A percentile compares a stretch with the other conserved stretches of the same genome.
phyloP scores from a whole-genome alignment of 169 alveolate species.

The Cryptosporidium ryanae region DNA sequence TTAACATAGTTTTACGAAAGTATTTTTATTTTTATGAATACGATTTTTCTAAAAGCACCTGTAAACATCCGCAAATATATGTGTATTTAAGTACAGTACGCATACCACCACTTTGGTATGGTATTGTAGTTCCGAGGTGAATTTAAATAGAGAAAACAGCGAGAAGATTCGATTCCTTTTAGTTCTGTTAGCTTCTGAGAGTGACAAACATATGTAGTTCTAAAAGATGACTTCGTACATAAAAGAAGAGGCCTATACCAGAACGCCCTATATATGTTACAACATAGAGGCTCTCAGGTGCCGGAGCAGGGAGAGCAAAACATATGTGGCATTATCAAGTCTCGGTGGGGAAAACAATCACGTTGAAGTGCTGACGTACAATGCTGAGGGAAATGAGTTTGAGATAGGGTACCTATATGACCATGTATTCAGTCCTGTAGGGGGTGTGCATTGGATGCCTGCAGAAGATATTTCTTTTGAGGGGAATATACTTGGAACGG shows the following conservation, averaged over 20 bases:
- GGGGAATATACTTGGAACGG: constrained; percentile 52
- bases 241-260: constrained; percentile 29
- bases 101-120: too few relatives aligned
- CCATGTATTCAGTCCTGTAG: constrained; percentile 57
- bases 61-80: too few relatives aligned
- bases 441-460: constrained; percentile 75
- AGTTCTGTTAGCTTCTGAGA: not conserved
- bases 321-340: constrained; percentile 49
- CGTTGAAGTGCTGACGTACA: constrained; percentile 40
- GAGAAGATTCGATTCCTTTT: not conserved
- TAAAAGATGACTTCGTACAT: not conserved
- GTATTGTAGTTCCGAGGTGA: too few relatives aligned
- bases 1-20: too few relatives aligned
- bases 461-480: constrained; percentile 3
- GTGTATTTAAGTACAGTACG: too few relatives aligned
- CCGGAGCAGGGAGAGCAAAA: not conserved
- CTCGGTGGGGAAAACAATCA: constrained; percentile 13
- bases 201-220: not conserved
- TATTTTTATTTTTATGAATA: too few relatives aligned
- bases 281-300: constrained; percentile 20
- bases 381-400: constrained; percentile 22
- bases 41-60: too few relatives aligned
- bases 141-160: not conserved
- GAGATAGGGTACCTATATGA: constrained; percentile 49
- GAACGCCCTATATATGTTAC: constrained; percentile 42